These are phyloP conservation scores for Areca catechu DNA, from an alignment of 176 grass and related monocot genomes.

Conservation along the genomic window DNA sequence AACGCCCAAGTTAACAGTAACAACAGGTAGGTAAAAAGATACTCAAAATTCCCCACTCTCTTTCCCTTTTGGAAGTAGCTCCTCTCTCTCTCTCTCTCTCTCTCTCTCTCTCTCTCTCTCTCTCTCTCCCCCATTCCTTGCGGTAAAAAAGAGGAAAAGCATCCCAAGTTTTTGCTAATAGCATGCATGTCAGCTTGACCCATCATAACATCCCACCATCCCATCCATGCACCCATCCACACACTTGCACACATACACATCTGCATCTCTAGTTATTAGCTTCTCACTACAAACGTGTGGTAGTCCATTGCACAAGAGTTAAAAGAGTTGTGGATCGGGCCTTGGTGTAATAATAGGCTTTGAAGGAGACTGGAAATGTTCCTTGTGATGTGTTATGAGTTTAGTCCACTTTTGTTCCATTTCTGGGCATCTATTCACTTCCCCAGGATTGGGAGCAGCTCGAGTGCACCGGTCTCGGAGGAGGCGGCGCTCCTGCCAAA, in stretches of 20 bases:
- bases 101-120: neutral
- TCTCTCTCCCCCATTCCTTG: slow-evolving; percentile 15
- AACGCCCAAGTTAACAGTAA: slow-evolving; percentile 8
- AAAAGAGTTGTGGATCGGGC: too few relatives aligned
- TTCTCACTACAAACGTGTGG: too few relatives aligned
- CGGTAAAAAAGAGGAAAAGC: neutral
- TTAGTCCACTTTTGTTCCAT: neutral
- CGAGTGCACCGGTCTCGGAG: slow-evolving; percentile 3
- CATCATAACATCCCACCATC: slow-evolving; percentile 7
- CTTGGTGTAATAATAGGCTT: too few relatives aligned
- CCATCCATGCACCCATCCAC: slow-evolving; percentile 3
- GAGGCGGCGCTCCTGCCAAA: neutral
- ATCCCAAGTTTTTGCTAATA: slow-evolving; percentile 1
- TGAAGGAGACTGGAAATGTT: too few relatives aligned
- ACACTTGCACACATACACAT: neutral
- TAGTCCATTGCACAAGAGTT: too few relatives aligned
- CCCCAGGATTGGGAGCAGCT: slow-evolving; percentile 2
- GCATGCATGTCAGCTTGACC: slow-evolving; percentile 11
- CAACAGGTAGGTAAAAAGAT: slow-evolving; percentile 35
- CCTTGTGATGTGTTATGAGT: neutral
- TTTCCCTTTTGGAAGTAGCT: neutral
- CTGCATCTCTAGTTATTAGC: neutral
- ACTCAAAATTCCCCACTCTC: too few relatives aligned
- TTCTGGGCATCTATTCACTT: neutral
- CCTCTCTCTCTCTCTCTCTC: neutral